Evolutionary conservation across 805 yeast genomes (phyloP).

Genomic region (Nakazawaea anatomiae): DNA sequence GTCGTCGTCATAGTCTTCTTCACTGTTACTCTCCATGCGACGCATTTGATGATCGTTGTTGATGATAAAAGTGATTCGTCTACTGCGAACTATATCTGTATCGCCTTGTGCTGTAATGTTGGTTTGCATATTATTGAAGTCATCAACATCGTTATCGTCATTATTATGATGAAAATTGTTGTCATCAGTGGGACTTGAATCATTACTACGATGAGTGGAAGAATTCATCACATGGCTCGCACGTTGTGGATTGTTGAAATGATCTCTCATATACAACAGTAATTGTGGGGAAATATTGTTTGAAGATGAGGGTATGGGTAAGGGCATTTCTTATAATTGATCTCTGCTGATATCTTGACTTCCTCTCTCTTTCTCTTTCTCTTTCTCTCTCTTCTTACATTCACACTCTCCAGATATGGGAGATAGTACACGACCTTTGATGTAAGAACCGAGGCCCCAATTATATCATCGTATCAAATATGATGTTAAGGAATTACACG

Average conservation of each 20-base stretch:
- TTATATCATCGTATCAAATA: no score
- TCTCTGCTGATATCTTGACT: background rate
- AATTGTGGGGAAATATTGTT: background rate
- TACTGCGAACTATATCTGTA: background rate
- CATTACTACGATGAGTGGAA: no score
- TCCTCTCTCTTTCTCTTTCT: background rate
- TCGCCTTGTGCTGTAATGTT: background rate
- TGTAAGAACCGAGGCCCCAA: no score
- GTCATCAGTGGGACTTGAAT: background rate
- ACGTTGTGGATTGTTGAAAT: background rate
- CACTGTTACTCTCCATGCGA: background rate
- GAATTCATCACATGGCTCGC: no score
- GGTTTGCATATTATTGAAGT: background rate
- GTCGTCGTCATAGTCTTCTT: constrained; percentile 13
- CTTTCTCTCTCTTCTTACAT: background rate
- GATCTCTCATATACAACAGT: background rate
- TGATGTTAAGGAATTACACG: no score
- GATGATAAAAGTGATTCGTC: background rate
- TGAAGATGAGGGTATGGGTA: background rate
- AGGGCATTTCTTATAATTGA: background rate
- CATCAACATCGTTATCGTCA: background rate
- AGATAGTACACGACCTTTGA: no score
- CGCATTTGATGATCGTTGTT: background rate
- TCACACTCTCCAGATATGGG: no score
- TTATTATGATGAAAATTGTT: background rate